These are phyloP conservation scores for Spatholobus suberectus DNA, from an alignment of 306 rosid genomes.

Conservation along the genomic window DNA sequence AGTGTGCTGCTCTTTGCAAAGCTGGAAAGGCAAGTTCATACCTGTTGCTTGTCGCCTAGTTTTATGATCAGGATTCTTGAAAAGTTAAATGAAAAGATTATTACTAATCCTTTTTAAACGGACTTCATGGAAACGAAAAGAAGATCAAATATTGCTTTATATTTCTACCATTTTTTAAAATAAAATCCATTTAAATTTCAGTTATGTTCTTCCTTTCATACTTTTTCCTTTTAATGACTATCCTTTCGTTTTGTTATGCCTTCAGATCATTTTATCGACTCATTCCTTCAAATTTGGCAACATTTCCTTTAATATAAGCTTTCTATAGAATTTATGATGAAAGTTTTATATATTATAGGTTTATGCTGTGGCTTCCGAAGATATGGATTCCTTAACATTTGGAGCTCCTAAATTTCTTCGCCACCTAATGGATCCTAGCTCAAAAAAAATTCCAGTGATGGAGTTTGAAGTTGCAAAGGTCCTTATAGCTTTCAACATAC, in stretches of 20 bases:
- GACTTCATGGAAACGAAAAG: conserved; percentile 8
- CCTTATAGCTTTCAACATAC: conserved; percentile 34
- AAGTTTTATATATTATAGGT: conserved; percentile 56
- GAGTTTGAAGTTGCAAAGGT: conserved; percentile 95
- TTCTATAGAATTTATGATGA: conserved; percentile 14
- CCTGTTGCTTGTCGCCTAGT: conserved; percentile 5
- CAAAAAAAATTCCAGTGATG: conserved; percentile 96
- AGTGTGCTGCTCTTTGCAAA: conserved; percentile 95
- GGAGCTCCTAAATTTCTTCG: conserved; percentile 97
- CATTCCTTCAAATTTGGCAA: conserved; percentile 9
- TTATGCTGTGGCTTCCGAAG: conserved; percentile 98
- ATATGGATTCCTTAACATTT: conserved; percentile 96
- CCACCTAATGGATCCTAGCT: conserved; percentile 98
- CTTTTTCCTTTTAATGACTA: background rate
- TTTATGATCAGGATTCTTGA: conserved; percentile 30
- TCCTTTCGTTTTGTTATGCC: conserved; percentile 20
- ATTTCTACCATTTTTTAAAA: background rate
- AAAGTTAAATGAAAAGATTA: conserved; percentile 7
- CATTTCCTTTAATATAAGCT: conserved; percentile 5
- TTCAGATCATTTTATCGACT: conserved; percentile 20
- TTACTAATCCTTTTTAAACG: conserved; percentile 17
- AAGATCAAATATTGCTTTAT: background rate
- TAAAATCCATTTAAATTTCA: background rate
- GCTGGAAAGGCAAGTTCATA: conserved; percentile 78
- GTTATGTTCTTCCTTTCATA: background rate